These are phyloP conservation scores for Trichothecium sympodiale DNA, from an alignment of 2,329 filamentous ascomycete genomes.

Conservation along the genomic window DNA sequence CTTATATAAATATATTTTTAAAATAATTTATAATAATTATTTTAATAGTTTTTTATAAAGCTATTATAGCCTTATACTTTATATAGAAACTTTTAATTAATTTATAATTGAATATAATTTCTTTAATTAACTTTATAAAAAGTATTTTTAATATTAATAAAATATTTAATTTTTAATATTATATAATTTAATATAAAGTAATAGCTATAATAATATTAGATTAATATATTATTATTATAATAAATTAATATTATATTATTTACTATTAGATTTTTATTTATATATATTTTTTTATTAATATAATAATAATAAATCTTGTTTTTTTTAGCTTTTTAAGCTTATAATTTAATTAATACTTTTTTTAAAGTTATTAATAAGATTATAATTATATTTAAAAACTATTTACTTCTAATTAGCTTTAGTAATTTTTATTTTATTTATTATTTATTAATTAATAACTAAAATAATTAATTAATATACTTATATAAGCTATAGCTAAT, in stretches of 20 bases:
- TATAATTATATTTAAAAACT: too few relatives aligned
- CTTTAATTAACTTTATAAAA: conserved; percentile 1
- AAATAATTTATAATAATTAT: conserved; percentile 3
- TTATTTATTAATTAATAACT: background rate
- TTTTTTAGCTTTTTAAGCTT: background rate
- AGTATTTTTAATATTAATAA: conserved; percentile 2
- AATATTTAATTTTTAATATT: background rate
- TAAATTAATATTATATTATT: background rate
- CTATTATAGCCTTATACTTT: background rate
- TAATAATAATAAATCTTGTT: conserved; percentile 1
- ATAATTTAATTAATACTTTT: conserved; percentile 1
- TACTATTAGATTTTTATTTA: background rate
- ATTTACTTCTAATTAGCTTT: background rate
- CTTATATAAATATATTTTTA: background rate
- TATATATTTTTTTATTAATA: background rate
- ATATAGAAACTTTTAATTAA: too few relatives aligned
- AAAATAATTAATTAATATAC: too few relatives aligned
- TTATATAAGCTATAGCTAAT: too few relatives aligned
- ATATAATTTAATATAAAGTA: conserved; percentile 1
- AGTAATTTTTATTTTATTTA: background rate
- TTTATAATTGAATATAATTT: background rate
- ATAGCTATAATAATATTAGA: conserved; percentile 1
- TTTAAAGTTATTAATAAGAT: background rate
- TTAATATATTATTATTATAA: background rate
- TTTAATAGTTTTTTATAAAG: background rate